Conservation (phyloP, 2,329 filamentous ascomycete genomes). For the Didymella exigua region DNA sequence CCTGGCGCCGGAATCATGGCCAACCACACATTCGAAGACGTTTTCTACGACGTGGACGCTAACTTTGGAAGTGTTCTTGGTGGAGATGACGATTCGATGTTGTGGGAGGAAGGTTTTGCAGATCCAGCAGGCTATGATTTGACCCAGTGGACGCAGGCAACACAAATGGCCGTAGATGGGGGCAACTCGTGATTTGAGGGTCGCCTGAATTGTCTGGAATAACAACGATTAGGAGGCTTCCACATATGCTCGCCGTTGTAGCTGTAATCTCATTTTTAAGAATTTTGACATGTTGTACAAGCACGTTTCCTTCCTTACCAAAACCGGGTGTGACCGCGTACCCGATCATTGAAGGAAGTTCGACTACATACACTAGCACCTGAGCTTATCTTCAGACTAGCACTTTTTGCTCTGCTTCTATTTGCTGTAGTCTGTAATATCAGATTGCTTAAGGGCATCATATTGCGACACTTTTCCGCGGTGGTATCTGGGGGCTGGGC, state of each 20-base stretch:
- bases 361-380: too few relatives aligned
- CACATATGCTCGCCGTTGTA: too few relatives aligned
- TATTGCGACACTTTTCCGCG: background rate
- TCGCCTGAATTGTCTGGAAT: too few relatives aligned
- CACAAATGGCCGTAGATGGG: slow-evolving; percentile 2
- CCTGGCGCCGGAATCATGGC: background rate
- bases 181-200: background rate
- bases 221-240: too few relatives aligned
- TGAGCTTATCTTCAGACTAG: too few relatives aligned
- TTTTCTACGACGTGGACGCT: background rate
- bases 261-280: too few relatives aligned
- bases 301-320: too few relatives aligned
- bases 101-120: slow-evolving; percentile 4
- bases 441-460: background rate
- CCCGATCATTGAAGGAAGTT: too few relatives aligned
- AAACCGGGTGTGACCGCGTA: too few relatives aligned
- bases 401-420: background rate
- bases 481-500: background rate
- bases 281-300: too few relatives aligned
- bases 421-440: background rate
- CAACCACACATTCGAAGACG: background rate
- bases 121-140: slow-evolving; percentile 4
- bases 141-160: slow-evolving; percentile 7
- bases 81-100: background rate
- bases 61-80: slow-evolving; percentile 1